These are phyloP conservation scores for Ophiognomonia clavigignenti-juglandacearum DNA, from an alignment of 2,329 filamentous ascomycete species.

Conservation along the genomic window DNA sequence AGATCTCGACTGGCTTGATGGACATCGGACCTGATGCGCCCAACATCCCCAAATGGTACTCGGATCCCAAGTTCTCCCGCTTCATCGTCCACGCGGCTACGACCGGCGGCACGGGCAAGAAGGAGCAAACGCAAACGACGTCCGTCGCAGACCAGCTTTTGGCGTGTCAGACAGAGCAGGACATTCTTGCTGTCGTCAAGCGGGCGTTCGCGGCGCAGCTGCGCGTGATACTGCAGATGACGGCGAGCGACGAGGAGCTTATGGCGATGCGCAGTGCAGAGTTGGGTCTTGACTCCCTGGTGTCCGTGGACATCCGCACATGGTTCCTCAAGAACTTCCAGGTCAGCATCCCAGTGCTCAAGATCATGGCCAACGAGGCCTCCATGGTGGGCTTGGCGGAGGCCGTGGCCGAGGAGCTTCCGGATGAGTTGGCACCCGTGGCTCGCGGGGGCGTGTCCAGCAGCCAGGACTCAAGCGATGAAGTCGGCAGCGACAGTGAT, in stretches of 20 bases:
- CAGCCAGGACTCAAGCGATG: too few species aligned
- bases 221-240: not conserved
- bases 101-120: not conserved
- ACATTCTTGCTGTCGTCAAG: not conserved
- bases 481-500: too few species aligned
- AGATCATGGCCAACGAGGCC: conserved; percentile 24
- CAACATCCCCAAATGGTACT: not conserved
- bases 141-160: not conserved
- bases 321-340: conserved; percentile 40
- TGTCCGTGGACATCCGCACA: conserved; percentile 29
- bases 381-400: not conserved
- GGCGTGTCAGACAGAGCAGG: not conserved
- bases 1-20: conserved; percentile 1
- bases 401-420: not conserved
- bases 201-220: not conserved
- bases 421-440: not conserved
- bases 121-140: not conserved
- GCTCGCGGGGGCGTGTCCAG: not conserved
- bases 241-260: not conserved
- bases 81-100: not conserved
- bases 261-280: not conserved
- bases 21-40: not conserved
- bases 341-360: conserved; percentile 37
- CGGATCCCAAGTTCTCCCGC: not conserved
- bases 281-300: conserved; percentile 13